Evolutionary conservation across 306 rosid genomes (phyloP).

Genomic region (Vigna nakashimae): DNA sequence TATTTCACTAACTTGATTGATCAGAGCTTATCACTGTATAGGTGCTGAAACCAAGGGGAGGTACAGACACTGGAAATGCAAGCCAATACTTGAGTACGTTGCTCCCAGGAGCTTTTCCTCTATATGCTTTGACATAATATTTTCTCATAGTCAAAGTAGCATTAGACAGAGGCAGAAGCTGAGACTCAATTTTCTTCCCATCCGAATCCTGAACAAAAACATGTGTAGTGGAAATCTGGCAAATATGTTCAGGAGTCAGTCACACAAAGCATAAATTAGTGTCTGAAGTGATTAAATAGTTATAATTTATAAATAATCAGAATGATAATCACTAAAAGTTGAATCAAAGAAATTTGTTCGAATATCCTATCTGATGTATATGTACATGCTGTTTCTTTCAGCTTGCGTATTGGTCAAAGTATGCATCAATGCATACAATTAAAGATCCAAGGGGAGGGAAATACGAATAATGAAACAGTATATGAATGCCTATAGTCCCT

Average conservation of each 20-base stretch:
- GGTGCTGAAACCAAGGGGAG: constrained; percentile 88
- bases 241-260: constrained; percentile 37
- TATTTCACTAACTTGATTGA: constrained; percentile 46
- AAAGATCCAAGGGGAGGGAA: neutral
- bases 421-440: constrained; percentile 22
- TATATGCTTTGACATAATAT: constrained; percentile 61
- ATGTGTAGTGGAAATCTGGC: constrained; percentile 64
- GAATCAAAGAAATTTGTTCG: neutral
- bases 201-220: constrained; percentile 68
- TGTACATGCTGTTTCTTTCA: constrained; percentile 17
- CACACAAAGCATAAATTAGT: constrained; percentile 27
- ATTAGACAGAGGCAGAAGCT: constrained; percentile 69
- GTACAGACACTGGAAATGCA: constrained; percentile 77
- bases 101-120: constrained; percentile 55
- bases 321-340: constrained; percentile 2
- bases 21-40: constrained; percentile 61
- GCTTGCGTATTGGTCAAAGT: constrained; percentile 15
- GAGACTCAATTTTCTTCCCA: constrained; percentile 81
- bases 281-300: constrained; percentile 26
- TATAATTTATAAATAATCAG: neutral
- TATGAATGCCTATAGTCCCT: neutral
- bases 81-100: constrained; percentile 66
- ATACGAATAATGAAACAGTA: neutral
- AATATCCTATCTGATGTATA: constrained; percentile 27
- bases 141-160: constrained; percentile 59